A percentile compares a stretch with the other conserved stretches of the same genome.
Conservation (phyloP, 768 basidiomycete genomes). For the Coprinopsis cinerea region DNA sequence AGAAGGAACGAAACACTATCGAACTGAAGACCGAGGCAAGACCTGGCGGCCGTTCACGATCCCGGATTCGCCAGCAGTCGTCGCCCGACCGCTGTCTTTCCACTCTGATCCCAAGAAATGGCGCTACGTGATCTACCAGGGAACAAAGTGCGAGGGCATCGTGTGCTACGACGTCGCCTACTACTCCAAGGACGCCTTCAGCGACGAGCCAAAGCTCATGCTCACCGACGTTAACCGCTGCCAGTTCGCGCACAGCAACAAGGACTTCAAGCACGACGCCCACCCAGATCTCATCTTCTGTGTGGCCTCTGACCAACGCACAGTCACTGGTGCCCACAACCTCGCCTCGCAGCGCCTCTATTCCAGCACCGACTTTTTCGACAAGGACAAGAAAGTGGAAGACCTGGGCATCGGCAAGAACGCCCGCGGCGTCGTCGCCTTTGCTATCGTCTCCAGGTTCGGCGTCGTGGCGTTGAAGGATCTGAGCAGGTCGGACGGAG, state of each 20-base stretch:
- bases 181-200: slow-evolving; percentile 83
- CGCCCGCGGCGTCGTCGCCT: slow-evolving; percentile 84
- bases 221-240: slow-evolving; percentile 71
- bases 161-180: slow-evolving; percentile 84
- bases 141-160: slow-evolving; percentile 49
- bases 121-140: slow-evolving; percentile 43
- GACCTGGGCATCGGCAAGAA: slow-evolving; percentile 83
- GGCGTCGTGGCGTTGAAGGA: slow-evolving; percentile 88
- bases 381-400: slow-evolving; percentile 55
- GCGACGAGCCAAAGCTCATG: slow-evolving; percentile 49
- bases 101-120: slow-evolving; percentile 68
- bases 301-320: slow-evolving; percentile 71
- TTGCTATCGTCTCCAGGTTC: slow-evolving; percentile 91
- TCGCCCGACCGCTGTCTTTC: slow-evolving; percentile 72
- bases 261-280: slow-evolving; percentile 76
- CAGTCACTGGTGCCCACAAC: slow-evolving; percentile 40
- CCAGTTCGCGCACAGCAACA: slow-evolving; percentile 84
- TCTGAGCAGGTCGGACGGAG: slow-evolving; percentile 46
- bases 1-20: slow-evolving; percentile 69
- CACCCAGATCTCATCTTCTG: slow-evolving; percentile 79
- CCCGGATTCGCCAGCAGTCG: slow-evolving; percentile 50
- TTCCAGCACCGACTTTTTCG: slow-evolving; percentile 84
- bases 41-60: slow-evolving; percentile 82
- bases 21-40: slow-evolving; percentile 81
- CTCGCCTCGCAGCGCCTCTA: slow-evolving; percentile 68